These are phyloP conservation scores for Phytophthora uliginosa DNA, from an alignment of 352 stramenopile genomes.

Conservation along the genomic window DNA sequence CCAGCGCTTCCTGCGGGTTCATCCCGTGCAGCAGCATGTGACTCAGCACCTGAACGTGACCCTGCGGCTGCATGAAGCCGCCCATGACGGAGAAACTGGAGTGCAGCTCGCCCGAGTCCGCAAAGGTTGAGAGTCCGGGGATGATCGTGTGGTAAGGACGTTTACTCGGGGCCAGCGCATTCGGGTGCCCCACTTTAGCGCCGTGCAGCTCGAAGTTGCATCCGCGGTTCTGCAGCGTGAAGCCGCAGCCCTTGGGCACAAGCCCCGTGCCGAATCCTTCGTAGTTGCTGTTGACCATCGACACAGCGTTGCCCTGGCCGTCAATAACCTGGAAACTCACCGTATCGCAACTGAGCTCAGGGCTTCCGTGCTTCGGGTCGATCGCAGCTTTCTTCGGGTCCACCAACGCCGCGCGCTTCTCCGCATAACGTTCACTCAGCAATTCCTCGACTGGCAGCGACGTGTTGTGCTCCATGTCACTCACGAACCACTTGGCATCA, in stretches of 20 bases:
- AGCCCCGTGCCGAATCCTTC: constrained; percentile 97
- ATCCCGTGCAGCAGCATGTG: constrained; percentile 89
- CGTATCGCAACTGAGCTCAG: constrained; percentile 87
- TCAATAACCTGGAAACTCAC: constrained; percentile 98
- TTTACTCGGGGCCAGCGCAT: constrained; percentile 93
- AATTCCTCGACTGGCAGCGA: constrained; percentile 71
- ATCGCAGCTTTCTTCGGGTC: constrained; percentile 53
- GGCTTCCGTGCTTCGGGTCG: constrained; percentile 67
- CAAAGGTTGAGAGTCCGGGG: constrained; percentile 93
- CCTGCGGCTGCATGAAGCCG: constrained; percentile 98
- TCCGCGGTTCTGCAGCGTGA: constrained; percentile 98
- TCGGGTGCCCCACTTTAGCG: constrained; percentile 83
- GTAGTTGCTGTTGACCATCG: constrained; percentile 99
- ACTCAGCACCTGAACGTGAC: constrained; percentile 96
- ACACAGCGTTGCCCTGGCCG: constrained; percentile 95
- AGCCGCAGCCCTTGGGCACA: constrained; percentile 94
- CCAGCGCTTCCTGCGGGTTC: constrained; percentile 93
- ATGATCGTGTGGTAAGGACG: constrained; percentile 99
- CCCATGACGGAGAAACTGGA: constrained; percentile 94
- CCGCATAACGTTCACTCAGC: constrained; percentile 84
- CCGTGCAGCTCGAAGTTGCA: constrained; percentile 94
- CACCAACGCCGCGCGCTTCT: constrained; percentile 58
- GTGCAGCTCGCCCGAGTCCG: constrained; percentile 90
- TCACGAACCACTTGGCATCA: constrained; percentile 91
- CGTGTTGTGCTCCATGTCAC: constrained; percentile 77